Evolutionary conservation across 495 filamentous ascomycete species (phyloP), one percentile per base, ranked within the genome.

Genomic region (Neurospora sp.): DNA sequence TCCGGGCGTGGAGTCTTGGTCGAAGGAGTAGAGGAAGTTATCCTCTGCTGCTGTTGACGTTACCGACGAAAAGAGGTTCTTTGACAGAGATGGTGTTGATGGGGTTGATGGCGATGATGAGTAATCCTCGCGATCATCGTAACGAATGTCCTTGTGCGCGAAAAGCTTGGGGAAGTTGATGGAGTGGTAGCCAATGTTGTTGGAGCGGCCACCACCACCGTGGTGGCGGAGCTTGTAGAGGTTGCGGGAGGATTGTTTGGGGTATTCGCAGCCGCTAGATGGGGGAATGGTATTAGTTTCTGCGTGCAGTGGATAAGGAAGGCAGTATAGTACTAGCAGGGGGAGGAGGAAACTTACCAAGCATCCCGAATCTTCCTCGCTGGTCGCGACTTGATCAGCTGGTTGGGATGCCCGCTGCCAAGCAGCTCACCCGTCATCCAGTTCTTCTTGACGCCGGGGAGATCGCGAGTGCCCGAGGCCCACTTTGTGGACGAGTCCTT

Each of bases 11-110:
- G 85, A 82, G 69, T 74, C 39, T 27, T 81, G 77, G 78, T 86
- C 84, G 76, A 84, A 86, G 78, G 78, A 82, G 74, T 86, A 86
- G 7, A 85, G 73, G 72, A 83, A 74, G 71, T 82, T 81, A 74
- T 84, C 84, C 37, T 78, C 75, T 75, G 72, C 77, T 75, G 23
- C 70, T 69, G 35, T 35, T 35, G 31, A 31, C 31, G 69, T 23
- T 16, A 54, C 23, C 1, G 80, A 74, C 4, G 81, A 66, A 18
- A 78, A 75, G n/a, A 81, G 78, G 37, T 79, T 72, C 41, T 80
- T 73, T 10, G 79, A 79, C 37, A 73, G 73, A 20, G 80, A 80
- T 72, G 72, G 41, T 73, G 31, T 35, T 35, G 40, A 23, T 69
- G 72, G 14, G 23, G 11, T 23, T 5, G 5, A 6, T 27, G 49